These are phyloP conservation scores for Amylostereum chailletii DNA, from an alignment of 1,284 basidiomycete genomes.

Conservation along the genomic window DNA sequence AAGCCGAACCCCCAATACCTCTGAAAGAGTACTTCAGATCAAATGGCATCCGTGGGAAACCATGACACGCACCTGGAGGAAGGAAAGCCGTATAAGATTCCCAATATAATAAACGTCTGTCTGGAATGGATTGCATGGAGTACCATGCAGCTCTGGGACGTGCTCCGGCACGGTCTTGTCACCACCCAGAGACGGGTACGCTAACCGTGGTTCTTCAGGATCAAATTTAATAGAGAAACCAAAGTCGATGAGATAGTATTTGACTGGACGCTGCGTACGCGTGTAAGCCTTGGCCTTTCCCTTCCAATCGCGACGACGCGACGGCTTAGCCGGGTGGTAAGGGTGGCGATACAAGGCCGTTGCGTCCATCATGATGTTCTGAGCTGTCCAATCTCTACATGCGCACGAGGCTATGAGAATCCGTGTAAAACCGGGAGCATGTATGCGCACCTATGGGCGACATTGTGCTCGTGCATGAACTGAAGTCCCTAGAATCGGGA, in stretches of 20 bases:
- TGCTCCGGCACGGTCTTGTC: conserved; percentile 19
- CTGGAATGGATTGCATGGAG: conserved; percentile 22
- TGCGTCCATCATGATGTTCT: conserved; percentile 31
- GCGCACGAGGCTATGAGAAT: not conserved
- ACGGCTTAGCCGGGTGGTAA: conserved; percentile 17
- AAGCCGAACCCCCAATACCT: conserved; percentile 2
- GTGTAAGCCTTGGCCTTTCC: conserved; percentile 12
- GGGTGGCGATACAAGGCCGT: conserved; percentile 16
- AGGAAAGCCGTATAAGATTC: conserved; percentile 19
- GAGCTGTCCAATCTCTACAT: conserved; percentile 24
- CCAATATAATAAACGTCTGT: conserved; percentile 29
- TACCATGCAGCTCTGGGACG: not conserved
- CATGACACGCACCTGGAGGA: conserved; percentile 23
- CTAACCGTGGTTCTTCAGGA: conserved; percentile 9
- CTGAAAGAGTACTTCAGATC: no score
- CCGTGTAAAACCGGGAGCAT: not conserved
- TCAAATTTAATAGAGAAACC: conserved; percentile 18
- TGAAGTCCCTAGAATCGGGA: conserved; percentile 22
- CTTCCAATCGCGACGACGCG: conserved; percentile 9
- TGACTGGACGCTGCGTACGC: conserved; percentile 17
- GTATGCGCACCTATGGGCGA: conserved; percentile 27
- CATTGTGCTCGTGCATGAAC: conserved; percentile 27
- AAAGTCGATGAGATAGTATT: conserved; percentile 27
- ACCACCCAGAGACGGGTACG: conserved; percentile 11
- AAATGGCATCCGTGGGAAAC: no score